Base-by-base conservation (phyloP, 768 basidiomycete species). In the Pisolithus orientalis region DNA sequence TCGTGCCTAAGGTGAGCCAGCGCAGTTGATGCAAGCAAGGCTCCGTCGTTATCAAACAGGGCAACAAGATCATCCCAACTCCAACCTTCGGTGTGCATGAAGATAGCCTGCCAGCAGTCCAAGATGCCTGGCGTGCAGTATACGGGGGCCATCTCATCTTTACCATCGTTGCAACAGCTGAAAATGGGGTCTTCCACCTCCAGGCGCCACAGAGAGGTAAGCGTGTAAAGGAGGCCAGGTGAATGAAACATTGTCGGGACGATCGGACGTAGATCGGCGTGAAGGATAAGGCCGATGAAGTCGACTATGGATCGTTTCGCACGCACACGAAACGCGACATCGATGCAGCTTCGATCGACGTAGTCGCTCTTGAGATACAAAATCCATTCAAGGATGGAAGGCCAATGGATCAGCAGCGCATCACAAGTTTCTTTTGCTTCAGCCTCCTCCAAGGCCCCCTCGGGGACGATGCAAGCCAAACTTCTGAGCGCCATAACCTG, bases 191-290 rank as follows among this genome's bases (percentile, higher is more conserved):
- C 60, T 27, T 48, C 47, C n/a, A 47, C 49, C 47, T 65, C 66
- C 47, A 66, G 16, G 27, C 47, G 57, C 66, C 67, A 68, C 31
- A 66, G 14, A n/a, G 64, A 55, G 44, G 68, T 57, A 10, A 68
- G 42, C 21, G 57, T 55, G 44, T 57, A 5, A 7, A 57, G 13
- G 42, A 65, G 56, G 14, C 52, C 63, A 1, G 57, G 56, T 31
- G 60, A 60, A 7, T 49, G 25, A 11, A 59, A 47, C 29, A 66
- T 43, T 16, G 37, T 21, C 25, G 60, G 51, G n/a, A 65, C 59
- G 54, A 52, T 29, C 27, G 62, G 46, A 34, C 28, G 42, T 17
- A 66, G 60, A 47, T 48, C 38, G 24, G 47, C 11, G 34, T 54
- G 49, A 11, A 53, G 27, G 40, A 58, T 60, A 17, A 66, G 39